Percentiles rank a stretch among this genome's conserved stretches.
phyloP scores from a whole-genome alignment of 1,139 yeast genomes.

The Pichia sp. region DNA sequence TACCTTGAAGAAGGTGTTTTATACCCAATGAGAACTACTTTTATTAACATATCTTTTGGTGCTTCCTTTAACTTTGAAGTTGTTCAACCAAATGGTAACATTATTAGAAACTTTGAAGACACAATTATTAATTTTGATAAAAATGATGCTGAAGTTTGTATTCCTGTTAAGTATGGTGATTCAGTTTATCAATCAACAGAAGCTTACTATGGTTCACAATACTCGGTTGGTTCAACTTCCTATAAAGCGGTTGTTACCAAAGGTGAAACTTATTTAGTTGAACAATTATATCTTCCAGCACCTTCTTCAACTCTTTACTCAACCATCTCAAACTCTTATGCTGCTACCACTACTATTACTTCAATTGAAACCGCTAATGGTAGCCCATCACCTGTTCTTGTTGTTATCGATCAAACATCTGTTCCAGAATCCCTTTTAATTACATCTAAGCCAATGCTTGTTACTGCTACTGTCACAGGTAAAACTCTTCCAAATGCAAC shows the following conservation, averaged over 20 bases:
- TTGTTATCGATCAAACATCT: slow-evolving; percentile 10
- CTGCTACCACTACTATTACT: slow-evolving; percentile 6
- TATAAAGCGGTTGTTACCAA: slow-evolving; percentile 26
- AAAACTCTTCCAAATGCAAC: slow-evolving; percentile 2
- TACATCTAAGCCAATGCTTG: neutral
- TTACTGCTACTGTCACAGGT: slow-evolving; percentile 8
- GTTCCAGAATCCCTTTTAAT: neutral
- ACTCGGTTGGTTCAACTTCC: neutral
- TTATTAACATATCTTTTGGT: slow-evolving; percentile 1
- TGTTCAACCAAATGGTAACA: slow-evolving; percentile 15
- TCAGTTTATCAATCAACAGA: neutral
- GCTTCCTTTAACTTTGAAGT: slow-evolving; percentile 16
- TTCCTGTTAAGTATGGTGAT: slow-evolving; percentile 4
- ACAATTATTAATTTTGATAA: slow-evolving; percentile 3
- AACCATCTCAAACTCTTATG: slow-evolving; percentile 4
- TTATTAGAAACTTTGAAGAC: slow-evolving; percentile 1
- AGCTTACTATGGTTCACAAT: neutral
- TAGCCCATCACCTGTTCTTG: slow-evolving; percentile 1
- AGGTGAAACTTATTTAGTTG: slow-evolving; percentile 29
- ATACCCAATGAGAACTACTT: slow-evolving; percentile 5
- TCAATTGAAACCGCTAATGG: slow-evolving; percentile 3
- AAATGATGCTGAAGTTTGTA: slow-evolving; percentile 8
- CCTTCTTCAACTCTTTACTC: slow-evolving; percentile 10
- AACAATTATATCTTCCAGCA: slow-evolving; percentile 9
- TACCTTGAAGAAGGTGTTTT: slow-evolving; percentile 2